Conservation (phyloP, 306 rosid species). For the Rosa rugosa region DNA sequence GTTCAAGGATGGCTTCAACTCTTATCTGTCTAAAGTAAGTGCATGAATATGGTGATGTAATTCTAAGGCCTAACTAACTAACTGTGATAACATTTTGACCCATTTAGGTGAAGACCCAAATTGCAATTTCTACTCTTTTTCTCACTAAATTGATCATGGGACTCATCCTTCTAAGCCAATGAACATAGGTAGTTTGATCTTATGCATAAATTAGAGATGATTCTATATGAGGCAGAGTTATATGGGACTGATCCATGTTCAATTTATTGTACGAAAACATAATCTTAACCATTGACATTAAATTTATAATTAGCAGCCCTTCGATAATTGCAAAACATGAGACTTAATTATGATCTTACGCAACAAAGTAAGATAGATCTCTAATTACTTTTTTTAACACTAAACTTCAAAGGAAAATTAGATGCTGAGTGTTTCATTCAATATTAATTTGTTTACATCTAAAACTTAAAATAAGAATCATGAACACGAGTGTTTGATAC, state of each 20-base stretch:
- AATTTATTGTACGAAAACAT: too few relatives aligned
- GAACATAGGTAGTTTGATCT: not conserved
- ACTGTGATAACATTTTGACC: not conserved
- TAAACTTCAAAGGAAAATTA: too few relatives aligned
- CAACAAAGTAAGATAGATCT: not conserved
- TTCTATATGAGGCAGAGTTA: not conserved
- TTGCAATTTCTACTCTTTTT: not conserved
- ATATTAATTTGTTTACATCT: not conserved
- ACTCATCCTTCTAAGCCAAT: too few relatives aligned
- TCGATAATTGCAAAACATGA: not conserved
- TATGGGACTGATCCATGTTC: not conserved
- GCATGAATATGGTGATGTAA: not conserved
- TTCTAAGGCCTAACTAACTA: not conserved
- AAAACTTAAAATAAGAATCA: not conserved
- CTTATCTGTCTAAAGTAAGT: not conserved
- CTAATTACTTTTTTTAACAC: too few relatives aligned
- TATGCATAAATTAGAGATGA: not conserved
- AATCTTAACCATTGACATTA: too few relatives aligned
- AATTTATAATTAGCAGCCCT: too few relatives aligned
- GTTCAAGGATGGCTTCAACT: slow-evolving; percentile 11
- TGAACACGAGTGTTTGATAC: not conserved
- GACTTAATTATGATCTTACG: not conserved
- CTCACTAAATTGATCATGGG: not conserved
- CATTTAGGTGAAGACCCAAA: not conserved
- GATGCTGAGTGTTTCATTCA: not conserved